Percentiles rank a stretch among this genome's conserved stretches.
Conservation (phyloP, 2,329 filamentous ascomycete genomes). For the Epichloe gansuensis region DNA sequence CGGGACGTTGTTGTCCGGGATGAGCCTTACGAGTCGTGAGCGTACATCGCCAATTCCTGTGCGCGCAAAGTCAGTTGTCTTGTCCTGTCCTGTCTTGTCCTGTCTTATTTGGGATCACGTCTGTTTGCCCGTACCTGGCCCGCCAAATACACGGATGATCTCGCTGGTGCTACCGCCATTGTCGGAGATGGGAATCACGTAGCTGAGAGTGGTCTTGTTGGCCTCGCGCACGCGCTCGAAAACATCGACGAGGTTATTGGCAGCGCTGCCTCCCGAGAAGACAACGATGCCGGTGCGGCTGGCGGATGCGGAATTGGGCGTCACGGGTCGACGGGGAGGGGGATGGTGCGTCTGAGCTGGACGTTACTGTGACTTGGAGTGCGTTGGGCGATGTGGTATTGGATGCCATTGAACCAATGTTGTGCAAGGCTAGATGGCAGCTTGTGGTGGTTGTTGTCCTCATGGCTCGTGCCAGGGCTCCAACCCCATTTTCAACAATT, state of each 20-base stretch:
- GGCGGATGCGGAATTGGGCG: background rate
- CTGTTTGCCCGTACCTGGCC: slow-evolving; percentile 50
- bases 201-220: slow-evolving; percentile 57
- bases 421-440: no score
- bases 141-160: slow-evolving; percentile 86
- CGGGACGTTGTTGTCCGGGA: slow-evolving; percentile 49
- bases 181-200: slow-evolving; percentile 90
- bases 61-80: background rate
- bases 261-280: slow-evolving; percentile 87
- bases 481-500: no score
- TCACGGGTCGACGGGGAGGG: background rate
- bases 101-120: background rate
- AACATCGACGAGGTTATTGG: slow-evolving; percentile 85
- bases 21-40: slow-evolving; percentile 71
- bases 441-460: no score
- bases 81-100: background rate
- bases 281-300: slow-evolving; percentile 48
- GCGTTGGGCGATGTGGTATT: background rate
- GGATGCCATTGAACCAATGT: background rate
- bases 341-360: no score
- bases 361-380: background rate
- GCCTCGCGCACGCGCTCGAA: slow-evolving; percentile 56
- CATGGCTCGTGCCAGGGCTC: no score
- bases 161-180: slow-evolving; percentile 93
- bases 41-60: slow-evolving; percentile 42